These are phyloP conservation scores for Citrullus mucosospermus DNA, from an alignment of 306 rosid genomes.

Conservation along the genomic window DNA sequence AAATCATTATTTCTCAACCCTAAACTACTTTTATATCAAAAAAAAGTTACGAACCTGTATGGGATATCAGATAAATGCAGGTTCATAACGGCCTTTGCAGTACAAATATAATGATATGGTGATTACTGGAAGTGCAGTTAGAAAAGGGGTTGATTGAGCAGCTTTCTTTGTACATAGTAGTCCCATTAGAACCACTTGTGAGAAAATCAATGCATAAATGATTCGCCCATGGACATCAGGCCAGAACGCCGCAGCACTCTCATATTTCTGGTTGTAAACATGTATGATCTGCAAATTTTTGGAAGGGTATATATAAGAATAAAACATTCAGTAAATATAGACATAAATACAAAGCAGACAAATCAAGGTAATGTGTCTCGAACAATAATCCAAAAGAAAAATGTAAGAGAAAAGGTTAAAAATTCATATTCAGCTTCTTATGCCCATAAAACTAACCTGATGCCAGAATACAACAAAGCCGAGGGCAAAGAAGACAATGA, in stretches of 20 bases:
- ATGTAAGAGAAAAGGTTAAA: background rate
- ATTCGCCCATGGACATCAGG: conserved; percentile 87
- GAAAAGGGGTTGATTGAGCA: conserved; percentile 70
- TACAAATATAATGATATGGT: conserved; percentile 58
- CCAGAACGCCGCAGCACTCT: conserved; percentile 97
- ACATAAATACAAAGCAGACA: background rate
- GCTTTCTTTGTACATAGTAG: conserved; percentile 55
- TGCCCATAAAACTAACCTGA: conserved; percentile 40
- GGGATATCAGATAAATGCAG: conserved; percentile 65
- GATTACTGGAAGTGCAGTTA: conserved; percentile 63
- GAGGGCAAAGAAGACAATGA: conserved; percentile 72
- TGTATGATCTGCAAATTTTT: conserved; percentile 71
- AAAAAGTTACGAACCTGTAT: conserved; percentile 32
- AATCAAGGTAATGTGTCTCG: background rate
- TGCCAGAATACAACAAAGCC: conserved; percentile 91
- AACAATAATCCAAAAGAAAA: background rate
- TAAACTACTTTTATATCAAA: background rate
- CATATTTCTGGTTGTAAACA: conserved; percentile 84
- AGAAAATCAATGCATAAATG: conserved; percentile 51
- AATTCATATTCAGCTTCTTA: background rate
- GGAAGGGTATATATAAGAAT: background rate
- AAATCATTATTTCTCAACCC: background rate
- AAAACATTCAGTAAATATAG: background rate
- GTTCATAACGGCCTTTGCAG: conserved; percentile 87
- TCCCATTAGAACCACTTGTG: conserved; percentile 72